These are phyloP conservation scores for Artemisia tridentata DNA, from an alignment of 129 eudicot genomes.

Conservation along the genomic window DNA sequence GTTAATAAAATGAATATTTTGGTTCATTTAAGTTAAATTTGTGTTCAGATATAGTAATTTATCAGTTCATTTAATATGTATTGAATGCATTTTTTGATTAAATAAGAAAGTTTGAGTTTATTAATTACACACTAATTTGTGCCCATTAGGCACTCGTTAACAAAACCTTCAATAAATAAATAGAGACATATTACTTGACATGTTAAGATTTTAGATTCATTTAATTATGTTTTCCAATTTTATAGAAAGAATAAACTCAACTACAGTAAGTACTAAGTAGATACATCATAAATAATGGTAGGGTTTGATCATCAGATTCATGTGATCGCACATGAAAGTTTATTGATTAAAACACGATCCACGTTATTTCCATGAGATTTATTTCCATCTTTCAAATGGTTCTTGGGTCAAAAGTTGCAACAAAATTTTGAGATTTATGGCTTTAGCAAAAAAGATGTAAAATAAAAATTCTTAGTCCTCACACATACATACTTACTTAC, in stretches of 20 bases:
- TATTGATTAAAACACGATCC: slow-evolving; percentile 21
- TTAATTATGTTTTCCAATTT: neutral
- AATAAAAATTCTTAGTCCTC: neutral
- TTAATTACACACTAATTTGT: too few relatives aligned
- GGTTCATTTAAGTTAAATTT: too few relatives aligned
- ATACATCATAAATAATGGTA: slow-evolving; percentile 28
- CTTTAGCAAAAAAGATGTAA: neutral
- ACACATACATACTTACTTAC: neutral
- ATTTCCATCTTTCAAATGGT: slow-evolving; percentile 11
- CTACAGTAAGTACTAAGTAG: slow-evolving; percentile 6
- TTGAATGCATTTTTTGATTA: too few relatives aligned
- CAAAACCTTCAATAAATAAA: too few relatives aligned
- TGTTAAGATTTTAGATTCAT: too few relatives aligned
- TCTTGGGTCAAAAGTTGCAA: slow-evolving; percentile 19
- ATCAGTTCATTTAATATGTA: too few relatives aligned
- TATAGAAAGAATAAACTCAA: neutral
- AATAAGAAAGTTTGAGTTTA: too few relatives aligned
- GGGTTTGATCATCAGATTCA: slow-evolving; percentile 31
- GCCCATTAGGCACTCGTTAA: too few relatives aligned
- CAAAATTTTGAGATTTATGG: neutral
- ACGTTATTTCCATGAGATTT: slow-evolving; percentile 23
- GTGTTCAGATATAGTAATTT: too few relatives aligned
- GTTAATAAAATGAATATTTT: too few relatives aligned
- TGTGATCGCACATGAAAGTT: slow-evolving; percentile 35
- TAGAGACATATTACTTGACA: too few relatives aligned